Base-by-base conservation (phyloP, 768 basidiomycete genomes). In the Coprinopsis marcescibilis region DNA sequence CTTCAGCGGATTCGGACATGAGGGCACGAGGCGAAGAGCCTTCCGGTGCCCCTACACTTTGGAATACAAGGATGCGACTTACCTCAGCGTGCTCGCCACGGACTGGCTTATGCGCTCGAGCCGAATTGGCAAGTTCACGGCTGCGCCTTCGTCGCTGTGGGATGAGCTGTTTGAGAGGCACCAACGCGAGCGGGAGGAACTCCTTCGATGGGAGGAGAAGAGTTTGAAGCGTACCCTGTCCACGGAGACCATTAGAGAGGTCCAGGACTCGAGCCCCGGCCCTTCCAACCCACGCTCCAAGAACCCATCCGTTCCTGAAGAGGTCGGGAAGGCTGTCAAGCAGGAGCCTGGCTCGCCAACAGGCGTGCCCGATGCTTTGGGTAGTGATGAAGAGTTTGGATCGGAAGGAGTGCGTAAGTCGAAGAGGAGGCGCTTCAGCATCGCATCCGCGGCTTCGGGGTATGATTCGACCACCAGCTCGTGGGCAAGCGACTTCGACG, bases 121-220 rank as follows among this genome's bases (percentile, higher is more conserved):
- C 37, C 36, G 42, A n/a, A 47, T 45, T 37, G 52, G 45, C 24
- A 43, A 57, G 37, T 55, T 64, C 47, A 59, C 54, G 3, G 51
- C 56, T 14, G 64, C 71, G 0, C 68, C 71, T 0, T 56, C 60
- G 32, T 69, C 72, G 1, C 57, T 77, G 3, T 85, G 83, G 83
- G 81, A 83, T 43, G 82, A 81, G 55, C 64, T 85, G 43, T 67
- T 85, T 35, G 48, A 60, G 15, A 72, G 82, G 19, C 82, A 85
- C 54, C 64, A 76, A 48, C 63, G 65, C 34, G 82, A 85, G 62
- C 66, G 75, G 26, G 76, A 81, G 49, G 76, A 76, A 42, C 58
- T 84, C 17, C 44, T 80, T 41, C 62, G 58, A 3, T 76, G 78
- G 76, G 77, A 84, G 46, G 66, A 70, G 20, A 48, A 41, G 34